Evolutionary conservation across 2,329 filamentous ascomycete species (phyloP), one percentile per base, ranked within the genome.

Genomic region (Pseudogymnoascus sp.): DNA sequence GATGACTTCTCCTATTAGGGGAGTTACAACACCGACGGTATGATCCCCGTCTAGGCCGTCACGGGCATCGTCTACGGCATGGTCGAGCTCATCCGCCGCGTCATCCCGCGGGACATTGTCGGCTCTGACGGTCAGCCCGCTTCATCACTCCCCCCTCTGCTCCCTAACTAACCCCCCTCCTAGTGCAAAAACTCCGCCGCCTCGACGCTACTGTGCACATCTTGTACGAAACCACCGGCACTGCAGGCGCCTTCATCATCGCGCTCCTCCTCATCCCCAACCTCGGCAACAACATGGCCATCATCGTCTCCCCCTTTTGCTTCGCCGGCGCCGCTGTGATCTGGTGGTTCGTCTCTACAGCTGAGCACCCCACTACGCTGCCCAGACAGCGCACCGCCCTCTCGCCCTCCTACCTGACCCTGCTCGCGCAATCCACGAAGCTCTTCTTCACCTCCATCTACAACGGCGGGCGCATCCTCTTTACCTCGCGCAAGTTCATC

Each of bases 81-180:
- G 79, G 78, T 81, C 11, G 79, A 82, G 69, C 73, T 81, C 28
- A 80, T 81, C 63, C 75, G 79, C 14, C 73, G 78, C 37, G 77
- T 81, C 50, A 81, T 82, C 40, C 79, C 80, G 2, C 71, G 79
- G 38, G 79, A 82, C 64, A 78, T 82, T 35, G 79, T 81, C 1
- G 79, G 79, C 21, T 79, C 79, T 37, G 76, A 81, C 6, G 44
- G 44, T 50, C 1, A 50, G 44, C 28, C 44, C 3, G 23, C 21
- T 50, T 31, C 28, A 10, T 31, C 28, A 31, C 28, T 4, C 28
- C 28, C 28, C 28, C 28, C 28, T 31, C 28, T 31, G 11, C 28
- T 31, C 28, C 8, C 28, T 10, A 31, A 31, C 28, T 31, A 31
- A 31, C 10, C 28, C 10, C 28, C 28, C 28, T 31, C 28, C 28